Conservation (phyloP, 768 basidiomycete genomes). For the Termitomyces sp. region DNA sequence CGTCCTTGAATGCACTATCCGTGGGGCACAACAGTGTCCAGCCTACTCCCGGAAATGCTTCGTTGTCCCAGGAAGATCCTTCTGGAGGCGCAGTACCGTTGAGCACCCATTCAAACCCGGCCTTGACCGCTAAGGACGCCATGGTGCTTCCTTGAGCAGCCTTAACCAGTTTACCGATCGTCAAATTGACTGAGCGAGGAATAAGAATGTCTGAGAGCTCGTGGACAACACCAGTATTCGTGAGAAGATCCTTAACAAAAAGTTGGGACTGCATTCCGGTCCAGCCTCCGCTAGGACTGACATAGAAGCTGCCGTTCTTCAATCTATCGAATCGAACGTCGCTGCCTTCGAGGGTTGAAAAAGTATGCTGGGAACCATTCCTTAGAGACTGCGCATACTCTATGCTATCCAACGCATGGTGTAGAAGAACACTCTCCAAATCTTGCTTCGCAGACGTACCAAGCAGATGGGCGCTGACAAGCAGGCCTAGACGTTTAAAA, state of each 20-base stretch:
- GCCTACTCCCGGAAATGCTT: conserved; percentile 40
- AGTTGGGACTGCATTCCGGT: conserved; percentile 58
- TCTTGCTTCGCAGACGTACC: conserved; percentile 73
- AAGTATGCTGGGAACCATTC: conserved; percentile 66
- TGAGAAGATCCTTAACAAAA: conserved; percentile 63
- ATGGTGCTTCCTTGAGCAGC: conserved; percentile 90
- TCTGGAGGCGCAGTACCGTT: conserved; percentile 79
- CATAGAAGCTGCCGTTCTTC: conserved; percentile 44
- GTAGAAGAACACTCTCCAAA: conserved; percentile 78
- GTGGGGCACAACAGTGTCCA: conserved; percentile 92
- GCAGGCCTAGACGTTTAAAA: conserved; percentile 76
- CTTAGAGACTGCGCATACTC: conserved; percentile 61
- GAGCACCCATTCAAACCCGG: conserved; percentile 87
- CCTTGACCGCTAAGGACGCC: conserved; percentile 75
- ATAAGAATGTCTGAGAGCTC: conserved; percentile 81
- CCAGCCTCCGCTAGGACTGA: conserved; percentile 77
- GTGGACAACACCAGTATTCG: conserved; percentile 87
- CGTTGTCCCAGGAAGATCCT: conserved; percentile 58
- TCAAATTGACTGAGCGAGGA: conserved; percentile 82
- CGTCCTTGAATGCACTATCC: conserved; percentile 85
- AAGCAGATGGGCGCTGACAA: conserved; percentile 85
- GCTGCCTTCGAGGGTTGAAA: conserved; percentile 80
- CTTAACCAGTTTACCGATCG: conserved; percentile 82
- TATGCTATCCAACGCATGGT: conserved; percentile 76
- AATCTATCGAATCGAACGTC: conserved; percentile 66